These are phyloP conservation scores for Diaporthe longicolla DNA, from an alignment of 2,329 filamentous ascomycete species.

Conservation along the genomic window DNA sequence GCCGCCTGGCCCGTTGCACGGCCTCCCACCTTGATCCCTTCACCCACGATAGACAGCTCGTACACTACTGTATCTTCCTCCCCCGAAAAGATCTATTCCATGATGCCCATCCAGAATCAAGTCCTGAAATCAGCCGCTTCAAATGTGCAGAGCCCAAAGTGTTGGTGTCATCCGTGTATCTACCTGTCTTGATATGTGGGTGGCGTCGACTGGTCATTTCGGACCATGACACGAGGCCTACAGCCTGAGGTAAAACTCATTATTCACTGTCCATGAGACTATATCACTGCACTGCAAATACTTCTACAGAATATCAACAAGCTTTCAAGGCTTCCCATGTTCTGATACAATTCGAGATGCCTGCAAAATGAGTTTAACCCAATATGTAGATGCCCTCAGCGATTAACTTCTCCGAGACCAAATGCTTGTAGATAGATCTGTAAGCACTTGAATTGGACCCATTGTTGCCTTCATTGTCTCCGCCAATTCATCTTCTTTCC, in stretches of 20 bases:
- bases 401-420: neutral
- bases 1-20: constrained; percentile 19
- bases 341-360: neutral
- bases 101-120: neutral
- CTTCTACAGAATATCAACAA: too few species aligned
- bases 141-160: neutral
- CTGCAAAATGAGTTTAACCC: neutral
- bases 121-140: neutral
- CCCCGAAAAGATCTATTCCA: too few species aligned
- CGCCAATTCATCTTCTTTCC: neutral
- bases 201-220: neutral
- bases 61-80: neutral
- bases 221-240: neutral
- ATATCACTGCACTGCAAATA: neutral
- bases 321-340: too few species aligned
- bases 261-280: neutral
- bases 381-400: neutral
- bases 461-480: neutral
- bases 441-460: neutral
- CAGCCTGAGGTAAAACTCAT: neutral
- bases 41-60: neutral
- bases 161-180: neutral
- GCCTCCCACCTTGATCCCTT: constrained; percentile 7
- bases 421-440: neutral
- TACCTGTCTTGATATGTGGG: neutral